Conservation (phyloP, 2,329 filamentous ascomycete genomes). For the Rhinocladiella mackenziei region DNA sequence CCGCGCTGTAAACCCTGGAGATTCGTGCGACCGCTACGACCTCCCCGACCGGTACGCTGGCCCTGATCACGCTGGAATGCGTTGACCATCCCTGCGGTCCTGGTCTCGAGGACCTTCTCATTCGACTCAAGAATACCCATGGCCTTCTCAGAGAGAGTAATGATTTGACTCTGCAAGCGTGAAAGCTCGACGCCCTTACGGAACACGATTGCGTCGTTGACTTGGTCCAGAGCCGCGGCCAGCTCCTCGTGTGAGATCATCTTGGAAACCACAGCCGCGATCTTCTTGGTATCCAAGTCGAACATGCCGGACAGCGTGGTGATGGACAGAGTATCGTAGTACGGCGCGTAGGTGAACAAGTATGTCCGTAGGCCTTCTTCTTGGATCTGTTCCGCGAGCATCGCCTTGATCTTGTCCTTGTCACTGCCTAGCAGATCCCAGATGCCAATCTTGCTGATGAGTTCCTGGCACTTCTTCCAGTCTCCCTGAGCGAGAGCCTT, state of each 20-base stretch:
- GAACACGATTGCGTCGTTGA: conserved; percentile 97
- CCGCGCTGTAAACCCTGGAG: conserved; percentile 13
- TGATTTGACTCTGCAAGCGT: conserved; percentile 87
- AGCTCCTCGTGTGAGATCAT: conserved; percentile 99
- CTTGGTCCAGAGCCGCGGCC: conserved; percentile 91
- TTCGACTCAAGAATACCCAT: conserved; percentile 94
- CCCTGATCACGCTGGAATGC: conserved; percentile 92
- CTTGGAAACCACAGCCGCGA: conserved; percentile 91
- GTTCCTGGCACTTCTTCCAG: conserved; percentile 93
- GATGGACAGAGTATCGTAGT: conserved; percentile 93
- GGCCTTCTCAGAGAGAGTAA: conserved; percentile 93
- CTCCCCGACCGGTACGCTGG: conserved; percentile 60
- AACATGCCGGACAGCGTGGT: conserved; percentile 88
- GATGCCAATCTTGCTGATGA: conserved; percentile 98
- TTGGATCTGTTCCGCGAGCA: conserved; percentile 97
- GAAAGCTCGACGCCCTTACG: conserved; percentile 98
- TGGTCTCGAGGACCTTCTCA: conserved; percentile 93
- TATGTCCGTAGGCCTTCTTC: conserved; percentile 97
- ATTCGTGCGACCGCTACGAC: conserved; percentile 22
- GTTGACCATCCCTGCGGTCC: conserved; percentile 91
- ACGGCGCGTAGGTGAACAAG: conserved; percentile 98
- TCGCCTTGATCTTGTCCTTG: conserved; percentile 80
- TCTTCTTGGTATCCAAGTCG: conserved; percentile 85
- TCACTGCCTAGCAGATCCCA: conserved; percentile 93
- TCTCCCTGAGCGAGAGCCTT: conserved; percentile 95